Base-by-base conservation (phyloP, 225 moss, liverwort and hornwort genomes). In the Thuidium tamariscinum region DNA sequence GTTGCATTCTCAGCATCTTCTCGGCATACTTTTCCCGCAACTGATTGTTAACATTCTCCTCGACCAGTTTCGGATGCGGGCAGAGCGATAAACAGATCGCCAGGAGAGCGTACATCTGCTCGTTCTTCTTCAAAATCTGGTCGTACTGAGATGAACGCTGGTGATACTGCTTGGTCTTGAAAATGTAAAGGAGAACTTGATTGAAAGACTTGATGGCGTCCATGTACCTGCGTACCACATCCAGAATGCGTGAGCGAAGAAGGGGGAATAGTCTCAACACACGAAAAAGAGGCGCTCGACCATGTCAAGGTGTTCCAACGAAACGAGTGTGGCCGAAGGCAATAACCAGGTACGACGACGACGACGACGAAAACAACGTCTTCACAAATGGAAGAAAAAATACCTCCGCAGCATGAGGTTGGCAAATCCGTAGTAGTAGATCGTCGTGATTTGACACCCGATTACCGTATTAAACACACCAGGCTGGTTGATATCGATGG, bases 21-120 rank as follows among this genome's bases (percentile, higher is more conserved):
- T 99, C 98, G 44, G 96, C 97, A 88, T 99, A 96, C 90, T 99
- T 99, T 81, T 99, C 98, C 59, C 98, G 94, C 91, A 99, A 89
- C 85, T 99, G 96, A 56, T 96, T 96, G 89, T 96, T 99, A 37
- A 99, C 98, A 80, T 97, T 99, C 91, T 99, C 98, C 89, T 99
- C 98, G 16, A 99, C 93, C 83, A 99, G 82, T 82, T 99, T 99
- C 30, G 94, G 94, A 78, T 97, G 98, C 44, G 98, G 98, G 84
- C 93, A 97, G 36, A 99, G 96, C 34, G 98, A 99, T 78, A 99
- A 92, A 87, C 91, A 92, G 84, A 99, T 92, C 27, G 98, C 98
- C 63, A 99, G 92, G 29, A 99, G 94, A 57, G 96, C 98, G 81
- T 99, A 99, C 97, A 99, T 99, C 95, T 99, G 98, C 91, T 99